Percentiles rank a stretch among this genome's conserved stretches.
Evolutionary conservation across 371 early-diverging fungal genomes (phyloP).

Genomic region (Coemansia sp.): DNA sequence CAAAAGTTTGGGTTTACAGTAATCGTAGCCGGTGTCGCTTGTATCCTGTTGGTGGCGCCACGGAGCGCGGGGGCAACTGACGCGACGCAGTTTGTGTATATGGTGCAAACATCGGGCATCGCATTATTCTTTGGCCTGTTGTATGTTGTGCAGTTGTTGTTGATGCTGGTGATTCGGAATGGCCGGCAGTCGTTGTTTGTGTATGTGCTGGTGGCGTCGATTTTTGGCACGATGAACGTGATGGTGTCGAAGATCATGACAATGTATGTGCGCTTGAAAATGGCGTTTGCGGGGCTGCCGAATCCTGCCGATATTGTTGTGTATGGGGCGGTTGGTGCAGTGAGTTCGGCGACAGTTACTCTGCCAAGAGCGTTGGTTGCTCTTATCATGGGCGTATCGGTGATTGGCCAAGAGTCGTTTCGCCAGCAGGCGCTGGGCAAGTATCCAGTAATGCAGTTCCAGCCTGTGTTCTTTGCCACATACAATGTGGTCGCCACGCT

Average conservation of each 20-base stretch:
- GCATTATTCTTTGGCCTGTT: constrained; percentile 16
- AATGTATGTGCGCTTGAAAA: constrained; percentile 27
- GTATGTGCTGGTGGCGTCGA: constrained; percentile 36
- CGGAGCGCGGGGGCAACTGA: constrained; percentile 28
- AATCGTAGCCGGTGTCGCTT: constrained; percentile 37
- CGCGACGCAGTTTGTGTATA: constrained; percentile 32
- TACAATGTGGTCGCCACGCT: constrained; percentile 47
- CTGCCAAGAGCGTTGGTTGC: constrained; percentile 30
- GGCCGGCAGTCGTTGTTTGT: constrained; percentile 35
- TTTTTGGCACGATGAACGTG: constrained; percentile 49
- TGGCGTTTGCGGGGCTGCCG: constrained; percentile 22
- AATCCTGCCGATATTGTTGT: constrained; percentile 41
- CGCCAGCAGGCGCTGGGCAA: constrained; percentile 48
- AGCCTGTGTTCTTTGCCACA: constrained; percentile 51
- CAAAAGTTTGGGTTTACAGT: constrained; percentile 40
- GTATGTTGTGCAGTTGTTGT: constrained; percentile 15
- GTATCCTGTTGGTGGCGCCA: constrained; percentile 46
- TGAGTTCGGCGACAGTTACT: constrained; percentile 12
- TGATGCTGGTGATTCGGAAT: constrained; percentile 21
- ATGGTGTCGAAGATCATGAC: constrained; percentile 49
- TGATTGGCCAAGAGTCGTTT: constrained; percentile 47
- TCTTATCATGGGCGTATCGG: constrained; percentile 27
- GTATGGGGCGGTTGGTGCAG: constrained; percentile 30
- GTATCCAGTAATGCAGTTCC: constrained; percentile 46
- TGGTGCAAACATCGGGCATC: constrained; percentile 35